A percentile compares a stretch with the other conserved stretches of the same genome.
Conservation (phyloP, 805 yeast species). For the Candida maesae region DNA sequence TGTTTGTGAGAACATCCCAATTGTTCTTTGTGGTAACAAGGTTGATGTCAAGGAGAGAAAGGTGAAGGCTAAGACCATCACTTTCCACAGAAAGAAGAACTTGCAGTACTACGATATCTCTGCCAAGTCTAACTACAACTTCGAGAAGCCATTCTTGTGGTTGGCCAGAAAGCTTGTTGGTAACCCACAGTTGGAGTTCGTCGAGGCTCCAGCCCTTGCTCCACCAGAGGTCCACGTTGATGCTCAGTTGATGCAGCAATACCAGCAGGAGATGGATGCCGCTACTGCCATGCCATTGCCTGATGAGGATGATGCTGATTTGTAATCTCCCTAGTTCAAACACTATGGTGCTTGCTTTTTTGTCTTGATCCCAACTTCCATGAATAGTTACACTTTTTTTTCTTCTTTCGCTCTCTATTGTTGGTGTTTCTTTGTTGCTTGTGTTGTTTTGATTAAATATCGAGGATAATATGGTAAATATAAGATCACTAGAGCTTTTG, state of each 20-base stretch:
- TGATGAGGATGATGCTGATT: conserved; percentile 99
- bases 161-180: conserved; percentile 98
- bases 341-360: neutral
- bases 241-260: conserved; percentile 93
- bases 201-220: conserved; percentile 98
- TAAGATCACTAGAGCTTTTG: too few relatives aligned
- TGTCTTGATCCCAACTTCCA: neutral
- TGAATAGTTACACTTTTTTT: too few relatives aligned
- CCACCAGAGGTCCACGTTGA: conserved; percentile 99
- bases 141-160: conserved; percentile 99
- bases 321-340: conserved; percentile 50
- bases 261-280: conserved; percentile 99
- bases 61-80: conserved; percentile 99
- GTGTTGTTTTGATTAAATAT: too few relatives aligned
- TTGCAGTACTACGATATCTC: conserved; percentile 99
- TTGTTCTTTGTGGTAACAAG: conserved; percentile 98
- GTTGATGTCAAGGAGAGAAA: conserved; percentile 99
- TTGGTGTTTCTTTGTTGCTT: too few relatives aligned
- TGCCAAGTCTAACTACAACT: conserved; percentile 99
- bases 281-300: conserved; percentile 99
- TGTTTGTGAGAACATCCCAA: conserved; percentile 99
- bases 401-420: neutral
- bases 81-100: conserved; percentile 99
- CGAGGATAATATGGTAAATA: too few relatives aligned
- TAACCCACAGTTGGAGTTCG: conserved; percentile 96